phyloP scores from a whole-genome alignment of 2,329 filamentous ascomycete species.

The Sporothrix humicola region DNA sequence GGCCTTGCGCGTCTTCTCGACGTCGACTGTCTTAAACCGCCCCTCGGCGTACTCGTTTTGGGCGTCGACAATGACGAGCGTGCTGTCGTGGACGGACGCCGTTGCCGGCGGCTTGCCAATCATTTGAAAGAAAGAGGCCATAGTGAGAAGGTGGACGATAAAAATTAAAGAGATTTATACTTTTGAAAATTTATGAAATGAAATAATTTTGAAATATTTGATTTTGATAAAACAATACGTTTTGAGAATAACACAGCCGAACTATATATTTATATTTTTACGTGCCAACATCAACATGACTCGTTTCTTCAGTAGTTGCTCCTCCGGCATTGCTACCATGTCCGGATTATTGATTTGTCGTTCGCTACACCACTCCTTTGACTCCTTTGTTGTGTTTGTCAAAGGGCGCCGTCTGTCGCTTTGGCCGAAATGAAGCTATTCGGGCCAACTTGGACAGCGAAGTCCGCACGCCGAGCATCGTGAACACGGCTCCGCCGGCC shows the following conservation, averaged over 20 bases:
- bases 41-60: constrained; percentile 72
- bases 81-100: constrained; percentile 62
- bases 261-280: not conserved
- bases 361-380: not conserved
- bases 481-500: not conserved
- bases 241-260: too few relatives aligned
- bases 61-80: constrained; percentile 71
- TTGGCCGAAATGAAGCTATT: constrained; percentile 20
- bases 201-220: too few relatives aligned
- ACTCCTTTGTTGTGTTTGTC: not conserved
- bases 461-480: constrained; percentile 4
- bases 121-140: constrained; percentile 51
- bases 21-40: constrained; percentile 60
- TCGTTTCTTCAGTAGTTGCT: not conserved
- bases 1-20: constrained; percentile 58
- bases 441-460: constrained; percentile 23
- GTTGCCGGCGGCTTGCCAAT: constrained; percentile 61
- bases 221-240: not conserved
- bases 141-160: not conserved
- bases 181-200: not conserved
- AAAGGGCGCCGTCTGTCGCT: not conserved
- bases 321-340: not conserved
- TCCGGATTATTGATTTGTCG: constrained; percentile 22
- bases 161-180: not conserved
- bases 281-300: not conserved